Percentiles rank a stretch among this genome's conserved stretches.
Evolutionary conservation across 306 rosid genomes (phyloP).

Genomic region (Castanea sativa): DNA sequence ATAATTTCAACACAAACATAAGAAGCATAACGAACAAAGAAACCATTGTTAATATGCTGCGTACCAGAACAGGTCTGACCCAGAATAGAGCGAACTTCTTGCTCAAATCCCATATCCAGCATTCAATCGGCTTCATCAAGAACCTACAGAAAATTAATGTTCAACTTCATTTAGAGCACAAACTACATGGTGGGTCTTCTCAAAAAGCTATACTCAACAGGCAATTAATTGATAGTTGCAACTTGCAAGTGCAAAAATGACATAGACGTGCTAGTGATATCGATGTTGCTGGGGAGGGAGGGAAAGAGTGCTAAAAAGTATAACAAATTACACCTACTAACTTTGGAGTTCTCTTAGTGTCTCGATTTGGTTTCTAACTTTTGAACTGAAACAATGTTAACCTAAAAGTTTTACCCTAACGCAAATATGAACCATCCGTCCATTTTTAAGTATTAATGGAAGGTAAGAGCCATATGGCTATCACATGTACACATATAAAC

Average conservation of each 20-base stretch:
- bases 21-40: slow-evolving; percentile 2
- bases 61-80: slow-evolving; percentile 82
- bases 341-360: not conserved
- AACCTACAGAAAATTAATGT: slow-evolving; percentile 46
- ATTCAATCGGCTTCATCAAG: slow-evolving; percentile 99
- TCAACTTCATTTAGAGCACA: slow-evolving; percentile 1
- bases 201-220: not conserved
- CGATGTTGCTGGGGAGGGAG: not conserved
- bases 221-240: not conserved
- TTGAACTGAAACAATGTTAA: too few relatives aligned
- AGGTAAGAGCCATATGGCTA: too few relatives aligned
- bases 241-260: not conserved
- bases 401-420: too few relatives aligned
- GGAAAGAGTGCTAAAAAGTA: not conserved
- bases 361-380: too few relatives aligned
- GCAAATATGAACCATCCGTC: too few relatives aligned
- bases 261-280: not conserved
- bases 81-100: slow-evolving; percentile 80
- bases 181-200: not conserved
- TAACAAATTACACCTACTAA: not conserved
- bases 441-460: too few relatives aligned
- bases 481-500: too few relatives aligned
- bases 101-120: slow-evolving; percentile 99
- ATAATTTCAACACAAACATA: not conserved
- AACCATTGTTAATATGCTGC: slow-evolving; percentile 5